phyloP scores from a whole-genome alignment of 371 early-diverging fungal species.

The Mortierella sp. region DNA sequence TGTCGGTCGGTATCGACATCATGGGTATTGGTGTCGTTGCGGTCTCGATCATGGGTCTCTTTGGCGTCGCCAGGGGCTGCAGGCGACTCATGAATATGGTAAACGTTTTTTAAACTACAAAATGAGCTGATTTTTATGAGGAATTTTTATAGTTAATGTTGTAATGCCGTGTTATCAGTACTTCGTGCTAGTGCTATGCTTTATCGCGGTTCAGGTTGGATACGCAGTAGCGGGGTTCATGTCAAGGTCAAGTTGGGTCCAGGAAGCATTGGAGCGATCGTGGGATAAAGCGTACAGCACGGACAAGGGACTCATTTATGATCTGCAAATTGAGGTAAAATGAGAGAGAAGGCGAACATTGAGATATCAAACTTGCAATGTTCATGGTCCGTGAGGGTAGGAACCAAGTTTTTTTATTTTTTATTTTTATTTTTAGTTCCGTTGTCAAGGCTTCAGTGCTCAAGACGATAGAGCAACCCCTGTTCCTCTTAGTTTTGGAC shows the following conservation, averaged over 20 bases:
- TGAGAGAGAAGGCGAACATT: background rate
- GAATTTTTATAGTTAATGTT: no score
- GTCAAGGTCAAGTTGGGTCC: constrained; percentile 37
- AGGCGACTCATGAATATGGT: constrained; percentile 43
- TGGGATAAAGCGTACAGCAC: constrained; percentile 42
- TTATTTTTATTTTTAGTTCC: constrained; percentile 14
- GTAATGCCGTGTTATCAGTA: constrained; percentile 26
- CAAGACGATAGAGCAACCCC: constrained; percentile 21
- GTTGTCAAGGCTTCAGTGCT: constrained; percentile 33
- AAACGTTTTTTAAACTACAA: no score
- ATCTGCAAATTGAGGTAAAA: constrained; percentile 42
- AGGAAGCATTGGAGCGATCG: constrained; percentile 45
- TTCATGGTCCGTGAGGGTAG: no score
- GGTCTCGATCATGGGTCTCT: constrained; percentile 40
- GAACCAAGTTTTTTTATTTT: background rate
- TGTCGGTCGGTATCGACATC: constrained; percentile 45
- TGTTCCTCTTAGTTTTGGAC: background rate
- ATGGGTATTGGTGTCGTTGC: constrained; percentile 48
- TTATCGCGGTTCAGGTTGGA: constrained; percentile 30
- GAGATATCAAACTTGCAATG: no score
- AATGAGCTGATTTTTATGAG: no score
- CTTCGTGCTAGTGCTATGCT: constrained; percentile 39
- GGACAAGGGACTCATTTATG: constrained; percentile 29
- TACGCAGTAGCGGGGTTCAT: constrained; percentile 22
- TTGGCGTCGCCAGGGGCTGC: constrained; percentile 46